Evolutionary conservation across 139 green algal species (phyloP), one percentile per base, ranked within the genome.

Genomic region (Chlorella ohadii): DNA sequence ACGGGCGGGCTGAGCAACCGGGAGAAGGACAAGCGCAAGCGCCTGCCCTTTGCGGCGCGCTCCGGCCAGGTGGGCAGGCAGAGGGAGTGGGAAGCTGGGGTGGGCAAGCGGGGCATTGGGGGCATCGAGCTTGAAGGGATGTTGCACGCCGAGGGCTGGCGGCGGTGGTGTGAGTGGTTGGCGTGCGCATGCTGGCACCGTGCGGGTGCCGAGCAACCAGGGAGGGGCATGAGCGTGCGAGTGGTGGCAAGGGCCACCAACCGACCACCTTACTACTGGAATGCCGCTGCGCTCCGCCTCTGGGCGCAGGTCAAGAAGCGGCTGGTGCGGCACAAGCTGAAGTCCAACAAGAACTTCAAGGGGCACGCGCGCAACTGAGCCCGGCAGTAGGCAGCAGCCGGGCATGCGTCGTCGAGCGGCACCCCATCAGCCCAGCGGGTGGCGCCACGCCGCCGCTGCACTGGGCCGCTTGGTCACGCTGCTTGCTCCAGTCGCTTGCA

Each of bases 1-100:
- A 96, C 90, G 33, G 95, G 94, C 33, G 96, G 96, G 28, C 84
- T 93, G 31, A 96, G 86, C 76, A 98, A 99, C 88, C 87, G 88
- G 28, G 87, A 99, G 91, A 98, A 99, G 92, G 89, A 95, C 77
- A 96, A 96, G 76, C 85, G 77, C 55, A 98, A 98, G 93, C 81
- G 78, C 15, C 90, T 99, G 90, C 97, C 97, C 6, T 78, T 96
- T 47, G 93, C 90, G n/a, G 97, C 95, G 36, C 91, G 95, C 23
- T 81, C 93, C 25, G 73, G 87, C 67, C 93, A 96, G 90, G 85
- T 96, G 92, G 39, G 57, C 25, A n/a, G 1, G n/a, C 44, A 44
- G 2, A 23, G 51, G 3, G 34, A 36, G 17, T 72, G 67, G 59
- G 20, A 31, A 4, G 59, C 25, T 31, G 16, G 59, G 4, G 7